Evolutionary conservation across 768 basidiomycete genomes (phyloP).

Genomic region (Hygrophoropsis aurantiaca): DNA sequence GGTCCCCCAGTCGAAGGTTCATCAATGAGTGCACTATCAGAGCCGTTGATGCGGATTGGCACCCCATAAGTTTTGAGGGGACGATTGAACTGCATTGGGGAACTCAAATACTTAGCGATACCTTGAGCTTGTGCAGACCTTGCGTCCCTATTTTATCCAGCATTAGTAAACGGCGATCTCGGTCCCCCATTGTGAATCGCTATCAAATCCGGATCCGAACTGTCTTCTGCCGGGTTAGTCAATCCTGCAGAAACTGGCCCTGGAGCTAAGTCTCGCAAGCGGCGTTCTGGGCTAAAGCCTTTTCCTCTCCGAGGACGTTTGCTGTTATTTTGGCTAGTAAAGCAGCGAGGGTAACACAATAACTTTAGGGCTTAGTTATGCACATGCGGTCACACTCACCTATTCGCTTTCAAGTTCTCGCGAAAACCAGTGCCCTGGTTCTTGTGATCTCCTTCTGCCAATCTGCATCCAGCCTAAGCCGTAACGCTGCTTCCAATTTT

Average conservation of each 20-base stretch:
- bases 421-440: slow-evolving; percentile 62
- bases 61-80: slow-evolving; percentile 30
- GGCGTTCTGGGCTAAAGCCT: slow-evolving; percentile 67
- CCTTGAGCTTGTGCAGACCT: slow-evolving; percentile 43
- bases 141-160: slow-evolving; percentile 44
- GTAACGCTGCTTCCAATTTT: slow-evolving; percentile 73
- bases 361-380: too few species aligned
- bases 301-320: slow-evolving; percentile 79
- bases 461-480: slow-evolving; percentile 51
- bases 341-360: not conserved
- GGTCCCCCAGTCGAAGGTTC: too few species aligned
- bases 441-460: slow-evolving; percentile 34
- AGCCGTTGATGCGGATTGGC: slow-evolving; percentile 28
- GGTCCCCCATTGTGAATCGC: slow-evolving; percentile 42
- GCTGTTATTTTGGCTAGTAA: slow-evolving; percentile 38
- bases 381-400: slow-evolving; percentile 37
- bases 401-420: slow-evolving; percentile 67
- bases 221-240: slow-evolving; percentile 23
- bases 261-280: slow-evolving; percentile 47
- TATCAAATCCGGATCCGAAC: slow-evolving; percentile 39
- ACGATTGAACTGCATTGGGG: slow-evolving; percentile 52
- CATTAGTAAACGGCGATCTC: slow-evolving; percentile 53
- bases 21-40: too few species aligned
- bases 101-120: slow-evolving; percentile 44
- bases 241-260: not conserved